Percentiles rank a stretch among this genome's conserved stretches.
Evolutionary conservation across 169 alveolate species (phyloP).

Genomic region (Plasmodium vinckei): DNA sequence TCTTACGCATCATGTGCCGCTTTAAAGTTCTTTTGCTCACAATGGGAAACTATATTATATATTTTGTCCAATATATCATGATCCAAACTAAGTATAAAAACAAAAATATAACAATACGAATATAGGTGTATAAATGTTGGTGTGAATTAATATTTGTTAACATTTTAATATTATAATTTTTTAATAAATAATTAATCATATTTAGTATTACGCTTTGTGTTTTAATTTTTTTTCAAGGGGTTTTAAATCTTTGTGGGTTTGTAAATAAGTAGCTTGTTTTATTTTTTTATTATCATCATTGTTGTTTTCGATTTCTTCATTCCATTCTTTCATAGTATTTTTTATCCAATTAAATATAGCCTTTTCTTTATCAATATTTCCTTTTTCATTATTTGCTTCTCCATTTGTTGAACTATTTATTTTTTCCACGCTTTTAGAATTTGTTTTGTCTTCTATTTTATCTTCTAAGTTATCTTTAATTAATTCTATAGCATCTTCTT

Average conservation of each 20-base stretch:
- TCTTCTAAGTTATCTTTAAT: slow-evolving; percentile 63
- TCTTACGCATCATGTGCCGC: slow-evolving; percentile 74
- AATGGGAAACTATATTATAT: slow-evolving; percentile 65
- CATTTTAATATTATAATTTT: too few relatives aligned
- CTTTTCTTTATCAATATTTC: slow-evolving; percentile 42
- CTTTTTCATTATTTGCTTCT: slow-evolving; percentile 31
- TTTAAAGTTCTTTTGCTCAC: slow-evolving; percentile 64
- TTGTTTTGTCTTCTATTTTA: slow-evolving; percentile 21
- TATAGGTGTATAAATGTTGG: slow-evolving; percentile 1
- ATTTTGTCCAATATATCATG: slow-evolving; percentile 66
- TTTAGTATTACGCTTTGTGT: slow-evolving; percentile 44
- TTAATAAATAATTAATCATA: background rate
- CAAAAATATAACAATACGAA: slow-evolving; percentile 7
- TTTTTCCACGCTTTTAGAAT: slow-evolving; percentile 26
- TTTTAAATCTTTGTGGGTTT: slow-evolving; percentile 72
- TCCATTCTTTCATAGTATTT: slow-evolving; percentile 75
- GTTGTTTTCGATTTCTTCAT: slow-evolving; percentile 69
- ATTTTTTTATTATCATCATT: slow-evolving; percentile 60
- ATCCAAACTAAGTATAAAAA: slow-evolving; percentile 40
- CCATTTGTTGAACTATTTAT: slow-evolving; percentile 5
- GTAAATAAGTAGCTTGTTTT: slow-evolving; percentile 69
- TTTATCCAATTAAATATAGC: slow-evolving; percentile 59
- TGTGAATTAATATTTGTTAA: too few relatives aligned
- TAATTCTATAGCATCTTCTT: slow-evolving; percentile 61
- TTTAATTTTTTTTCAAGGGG: slow-evolving; percentile 71